These are phyloP conservation scores for Scheffersomyces illinoinensis DNA, from an alignment of 1,139 yeast species.

Conservation along the genomic window DNA sequence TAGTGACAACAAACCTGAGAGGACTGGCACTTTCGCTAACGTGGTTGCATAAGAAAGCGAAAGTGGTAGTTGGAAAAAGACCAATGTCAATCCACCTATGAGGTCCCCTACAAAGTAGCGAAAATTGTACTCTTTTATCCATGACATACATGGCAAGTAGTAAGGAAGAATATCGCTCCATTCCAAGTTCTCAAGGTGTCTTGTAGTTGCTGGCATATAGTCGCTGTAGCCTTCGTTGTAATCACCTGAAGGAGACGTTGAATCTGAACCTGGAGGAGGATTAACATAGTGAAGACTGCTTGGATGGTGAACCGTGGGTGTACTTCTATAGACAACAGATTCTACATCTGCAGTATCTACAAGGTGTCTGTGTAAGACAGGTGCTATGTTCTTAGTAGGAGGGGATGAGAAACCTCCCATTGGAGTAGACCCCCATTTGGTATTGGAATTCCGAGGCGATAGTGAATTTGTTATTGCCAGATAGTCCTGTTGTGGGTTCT, in stretches of 20 bases:
- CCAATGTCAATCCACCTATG: constrained; percentile 83
- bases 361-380: not conserved
- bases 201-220: constrained; percentile 25
- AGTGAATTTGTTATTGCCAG: not conserved
- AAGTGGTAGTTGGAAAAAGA: constrained; percentile 89
- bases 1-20: constrained; percentile 80
- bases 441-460: not conserved
- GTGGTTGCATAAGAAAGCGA: constrained; percentile 88
- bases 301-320: constrained; percentile 2
- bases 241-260: not conserved
- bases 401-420: not conserved
- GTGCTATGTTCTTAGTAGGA: not conserved
- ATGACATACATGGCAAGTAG: constrained; percentile 77
- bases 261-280: not conserved
- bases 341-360: constrained; percentile 11
- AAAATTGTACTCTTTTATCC: constrained; percentile 67
- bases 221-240: constrained; percentile 9
- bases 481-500: constrained; percentile 3
- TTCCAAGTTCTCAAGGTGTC: constrained; percentile 20
- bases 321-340: constrained; percentile 15
- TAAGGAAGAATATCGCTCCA: constrained; percentile 52
- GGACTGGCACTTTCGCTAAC: constrained; percentile 86
- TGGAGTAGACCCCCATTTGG: not conserved
- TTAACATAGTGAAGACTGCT: constrained; percentile 2
- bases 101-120: constrained; percentile 68